phyloP scores from a whole-genome alignment of 2,329 filamentous ascomycete species.

The Alternaria alternata region DNA sequence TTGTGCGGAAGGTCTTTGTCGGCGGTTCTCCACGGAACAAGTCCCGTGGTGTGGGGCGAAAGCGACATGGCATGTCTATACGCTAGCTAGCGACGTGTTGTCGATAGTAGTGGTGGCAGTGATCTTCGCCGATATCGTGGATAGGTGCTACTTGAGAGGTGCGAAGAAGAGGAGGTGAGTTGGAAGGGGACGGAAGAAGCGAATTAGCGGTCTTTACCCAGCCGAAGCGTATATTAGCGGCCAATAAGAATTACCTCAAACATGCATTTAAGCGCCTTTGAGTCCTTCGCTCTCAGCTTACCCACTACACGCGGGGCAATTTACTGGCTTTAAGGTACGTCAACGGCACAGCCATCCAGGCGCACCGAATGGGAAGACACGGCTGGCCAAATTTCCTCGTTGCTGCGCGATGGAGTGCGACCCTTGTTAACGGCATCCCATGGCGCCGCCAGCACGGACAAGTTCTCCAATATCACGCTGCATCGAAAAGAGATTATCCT shows the following conservation, averaged over 20 bases:
- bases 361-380: slow-evolving; percentile 37
- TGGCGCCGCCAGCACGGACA: slow-evolving; percentile 40
- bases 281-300: slow-evolving; percentile 19
- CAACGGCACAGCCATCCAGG: slow-evolving; percentile 31
- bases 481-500: slow-evolving; percentile 38
- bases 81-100: slow-evolving; percentile 2
- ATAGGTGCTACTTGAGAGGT: slow-evolving; percentile 4
- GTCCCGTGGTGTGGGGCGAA: slow-evolving; percentile 15
- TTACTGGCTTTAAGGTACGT: slow-evolving; percentile 25
- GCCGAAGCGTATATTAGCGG: slow-evolving; percentile 23
- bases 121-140: slow-evolving; percentile 10
- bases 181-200: slow-evolving; percentile 20
- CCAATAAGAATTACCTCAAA: slow-evolving; percentile 25
- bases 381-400: slow-evolving; percentile 28
- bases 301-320: slow-evolving; percentile 30
- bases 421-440: slow-evolving; percentile 35
- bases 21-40: slow-evolving; percentile 5
- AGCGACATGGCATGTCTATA: slow-evolving; percentile 1
- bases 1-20: slow-evolving; percentile 5
- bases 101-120: slow-evolving; percentile 15
- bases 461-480: slow-evolving; percentile 40
- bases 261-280: slow-evolving; percentile 43
- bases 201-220: slow-evolving; percentile 34
- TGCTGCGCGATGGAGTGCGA: slow-evolving; percentile 40
- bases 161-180: slow-evolving; percentile 12